Conservation (phyloP, 768 basidiomycete species). For the Phylloporus scabripes region DNA sequence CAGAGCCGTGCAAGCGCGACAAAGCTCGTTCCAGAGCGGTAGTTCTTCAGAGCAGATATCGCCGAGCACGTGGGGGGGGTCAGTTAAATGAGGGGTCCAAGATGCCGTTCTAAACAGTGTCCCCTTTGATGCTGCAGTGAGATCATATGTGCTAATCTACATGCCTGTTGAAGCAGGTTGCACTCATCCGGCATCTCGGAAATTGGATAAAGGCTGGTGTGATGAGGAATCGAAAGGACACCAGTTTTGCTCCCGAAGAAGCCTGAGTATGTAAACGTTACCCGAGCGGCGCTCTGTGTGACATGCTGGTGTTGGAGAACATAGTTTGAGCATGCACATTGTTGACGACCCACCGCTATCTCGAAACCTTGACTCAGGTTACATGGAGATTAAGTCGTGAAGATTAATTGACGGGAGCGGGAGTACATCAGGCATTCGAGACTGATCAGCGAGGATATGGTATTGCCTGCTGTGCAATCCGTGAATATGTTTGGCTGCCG, state of each 20-base stretch:
- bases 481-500: conserved; percentile 6
- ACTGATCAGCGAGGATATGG: conserved; percentile 15
- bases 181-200: conserved; percentile 11
- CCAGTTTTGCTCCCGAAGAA: conserved; percentile 7
- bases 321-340: not conserved
- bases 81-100: not conserved
- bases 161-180: conserved; percentile 7
- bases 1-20: conserved; percentile 5
- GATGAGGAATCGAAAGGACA: conserved; percentile 6
- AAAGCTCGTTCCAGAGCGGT: conserved; percentile 3
- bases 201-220: conserved; percentile 12
- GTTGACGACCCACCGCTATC: not conserved
- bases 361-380: not conserved
- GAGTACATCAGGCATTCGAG: conserved; percentile 3
- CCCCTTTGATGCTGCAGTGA: conserved; percentile 1
- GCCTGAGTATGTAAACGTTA: conserved; percentile 9
- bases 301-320: conserved; percentile 2
- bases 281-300: not conserved
- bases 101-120: not conserved
- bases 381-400: conserved; percentile 17
- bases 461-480: conserved; percentile 19
- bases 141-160: conserved; percentile 5
- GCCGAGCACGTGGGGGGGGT: too few species aligned
- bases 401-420: conserved; percentile 13
- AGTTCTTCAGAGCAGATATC: too few species aligned